These are phyloP conservation scores for Stagonosporopsis rhizophila DNA, from an alignment of 2,329 filamentous ascomycete genomes.

Conservation along the genomic window DNA sequence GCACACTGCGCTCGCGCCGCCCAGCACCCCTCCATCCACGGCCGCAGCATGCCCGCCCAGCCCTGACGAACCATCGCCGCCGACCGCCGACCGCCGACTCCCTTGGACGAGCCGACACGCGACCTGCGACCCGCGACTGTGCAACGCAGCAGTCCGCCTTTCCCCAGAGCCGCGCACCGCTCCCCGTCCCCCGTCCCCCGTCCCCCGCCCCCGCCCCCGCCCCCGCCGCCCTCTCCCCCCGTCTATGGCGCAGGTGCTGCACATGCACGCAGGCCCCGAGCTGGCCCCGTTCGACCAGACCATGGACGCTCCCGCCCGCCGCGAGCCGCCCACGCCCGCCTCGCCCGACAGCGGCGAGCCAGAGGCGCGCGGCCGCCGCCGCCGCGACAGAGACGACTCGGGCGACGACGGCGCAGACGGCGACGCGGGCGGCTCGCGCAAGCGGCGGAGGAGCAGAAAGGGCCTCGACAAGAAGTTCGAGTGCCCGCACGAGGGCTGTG, in stretches of 20 bases:
- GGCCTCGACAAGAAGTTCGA: slow-evolving; percentile 74
- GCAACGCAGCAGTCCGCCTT: slow-evolving; percentile 15
- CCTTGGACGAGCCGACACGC: slow-evolving; percentile 9
- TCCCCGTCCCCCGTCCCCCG: not conserved
- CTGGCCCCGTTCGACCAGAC: slow-evolving; percentile 45
- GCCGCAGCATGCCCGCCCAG: slow-evolving; percentile 8
- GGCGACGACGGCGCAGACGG: slow-evolving; percentile 36
- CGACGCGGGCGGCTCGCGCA: slow-evolving; percentile 49
- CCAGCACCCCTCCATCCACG: not conserved
- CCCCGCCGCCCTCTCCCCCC: slow-evolving; percentile 14
- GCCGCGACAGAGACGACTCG: slow-evolving; percentile 46
- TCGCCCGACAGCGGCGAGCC: slow-evolving; percentile 46
- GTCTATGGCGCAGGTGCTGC: slow-evolving; percentile 47
- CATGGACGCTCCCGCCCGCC: slow-evolving; percentile 41
- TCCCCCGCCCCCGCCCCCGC: not conserved
- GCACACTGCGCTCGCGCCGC: not conserved
- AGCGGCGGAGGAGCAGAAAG: slow-evolving; percentile 76
- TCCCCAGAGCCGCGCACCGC: slow-evolving; percentile 10
- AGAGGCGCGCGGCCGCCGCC: slow-evolving; percentile 47
- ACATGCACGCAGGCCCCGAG: slow-evolving; percentile 48
- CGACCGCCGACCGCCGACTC: too few relatives aligned
- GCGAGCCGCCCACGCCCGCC: slow-evolving; percentile 42
- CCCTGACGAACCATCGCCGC: slow-evolving; percentile 3
- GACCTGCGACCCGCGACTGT: slow-evolving; percentile 18
- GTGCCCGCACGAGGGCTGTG: slow-evolving; percentile 85